Base-by-base conservation (phyloP, 257 asterid genomes). In the Solanum lycopersicoides region DNA sequence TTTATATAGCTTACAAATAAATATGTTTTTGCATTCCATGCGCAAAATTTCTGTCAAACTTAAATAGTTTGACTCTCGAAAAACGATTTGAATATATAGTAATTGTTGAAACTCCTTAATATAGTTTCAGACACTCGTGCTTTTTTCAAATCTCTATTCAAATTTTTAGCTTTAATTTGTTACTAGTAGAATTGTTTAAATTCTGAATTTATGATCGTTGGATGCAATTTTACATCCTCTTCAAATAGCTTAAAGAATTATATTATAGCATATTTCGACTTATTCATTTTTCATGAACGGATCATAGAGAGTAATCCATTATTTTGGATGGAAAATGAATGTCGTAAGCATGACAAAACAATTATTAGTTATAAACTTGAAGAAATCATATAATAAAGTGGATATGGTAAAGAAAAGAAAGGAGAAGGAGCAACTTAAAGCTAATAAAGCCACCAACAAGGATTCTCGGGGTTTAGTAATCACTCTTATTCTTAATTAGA, bases 401-500 rank as follows among this genome's bases (percentile, higher is more conserved):
- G 37, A 44, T 41, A 14, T 77, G 83, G 4, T 28, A 77, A 77
- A 44, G 9, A 44, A 77, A 77, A 77, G n/a, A 77, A 76, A n/a
- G 4, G 11, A 25, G 56, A 74, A 56, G n/a, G 12, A 56, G 66
- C 12, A 56, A 75, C 13, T 21, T 2, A 37, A 28, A 83, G 60
- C 8, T 18, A 35, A 86, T 56, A 1, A 44, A 41, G 12, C 59
- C n/a, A 56, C 11, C 3, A 18, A 18, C 3, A 9, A 18, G 10
- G n/a, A 56, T 56, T 56, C 4, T 7, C 4, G 4, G 3, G 65
- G 11, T 18, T 56, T 56, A 7, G 10, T 18, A 56, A 56, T 11
- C 2, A 56, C 2, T 18, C 4, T 18, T 56, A 56, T 56, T 0
- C 2, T 56, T 0, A 56, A 18, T 3, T 1, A 56, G 2, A 56